Percentiles rank a stretch among this genome's conserved stretches.
These are phyloP conservation scores for Neurospora sp. DNA, from an alignment of 495 filamentous ascomycete species.

Conservation along the genomic window DNA sequence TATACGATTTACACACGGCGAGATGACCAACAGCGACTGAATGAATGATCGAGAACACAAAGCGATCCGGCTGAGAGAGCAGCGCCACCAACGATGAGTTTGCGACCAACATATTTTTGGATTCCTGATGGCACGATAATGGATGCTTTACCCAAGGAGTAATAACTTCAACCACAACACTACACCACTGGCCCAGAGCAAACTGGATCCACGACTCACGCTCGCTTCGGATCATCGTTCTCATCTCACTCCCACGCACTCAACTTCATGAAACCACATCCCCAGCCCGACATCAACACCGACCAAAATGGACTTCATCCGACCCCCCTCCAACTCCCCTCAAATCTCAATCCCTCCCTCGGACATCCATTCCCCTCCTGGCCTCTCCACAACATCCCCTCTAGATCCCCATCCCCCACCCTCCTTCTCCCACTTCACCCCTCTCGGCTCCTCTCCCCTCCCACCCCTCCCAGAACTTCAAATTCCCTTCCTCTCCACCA, in stretches of 20 bases:
- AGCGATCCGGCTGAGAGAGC: neutral
- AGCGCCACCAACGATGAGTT: neutral
- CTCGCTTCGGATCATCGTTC: neutral
- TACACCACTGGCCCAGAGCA: neutral
- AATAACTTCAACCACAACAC: neutral
- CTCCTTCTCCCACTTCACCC: neutral
- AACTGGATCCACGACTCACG: neutral
- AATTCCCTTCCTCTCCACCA: constrained; percentile 17
- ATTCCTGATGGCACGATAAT: neutral
- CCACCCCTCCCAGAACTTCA: constrained; percentile 2
- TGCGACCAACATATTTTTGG: neutral
- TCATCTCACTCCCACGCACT: neutral
- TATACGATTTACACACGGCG: neutral
- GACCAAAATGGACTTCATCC: constrained; percentile 15
- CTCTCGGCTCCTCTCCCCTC: neutral
- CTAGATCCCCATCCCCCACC: neutral
- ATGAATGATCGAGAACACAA: neutral
- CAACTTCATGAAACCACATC: neutral
- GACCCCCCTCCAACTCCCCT: constrained; percentile 6
- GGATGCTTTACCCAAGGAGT: neutral
- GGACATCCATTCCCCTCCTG: no score
- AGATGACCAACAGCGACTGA: neutral
- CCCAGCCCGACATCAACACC: neutral
- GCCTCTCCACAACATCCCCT: neutral
- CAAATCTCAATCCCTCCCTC: no score